Evolutionary conservation across 371 early-diverging fungal species (phyloP).

Genomic region (Coemansia sp.): DNA sequence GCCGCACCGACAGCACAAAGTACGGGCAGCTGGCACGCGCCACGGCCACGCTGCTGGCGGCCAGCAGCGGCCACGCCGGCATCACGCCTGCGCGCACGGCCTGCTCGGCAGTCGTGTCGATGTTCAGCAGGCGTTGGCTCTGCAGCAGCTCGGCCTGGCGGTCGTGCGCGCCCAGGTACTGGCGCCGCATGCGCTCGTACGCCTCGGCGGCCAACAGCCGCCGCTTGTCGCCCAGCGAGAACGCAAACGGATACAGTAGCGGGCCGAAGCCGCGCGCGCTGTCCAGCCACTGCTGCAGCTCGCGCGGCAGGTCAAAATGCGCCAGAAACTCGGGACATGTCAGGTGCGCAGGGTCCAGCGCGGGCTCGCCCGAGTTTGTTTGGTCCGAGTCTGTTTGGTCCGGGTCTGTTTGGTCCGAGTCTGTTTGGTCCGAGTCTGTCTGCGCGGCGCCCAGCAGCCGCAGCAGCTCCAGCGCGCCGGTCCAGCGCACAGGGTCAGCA

Average conservation of each 20-base stretch:
- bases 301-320: conserved; percentile 18
- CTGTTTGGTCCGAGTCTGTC: background rate
- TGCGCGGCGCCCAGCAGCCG: conserved; percentile 25
- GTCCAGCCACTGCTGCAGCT: conserved; percentile 28
- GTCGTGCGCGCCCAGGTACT: conserved; percentile 34
- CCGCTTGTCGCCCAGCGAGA: conserved; percentile 13
- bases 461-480: conserved; percentile 39
- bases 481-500: conserved; percentile 23
- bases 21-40: conserved; percentile 60
- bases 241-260: conserved; percentile 38
- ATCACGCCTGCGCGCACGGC: conserved; percentile 11
- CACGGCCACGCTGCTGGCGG: conserved; percentile 17
- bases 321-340: conserved; percentile 4
- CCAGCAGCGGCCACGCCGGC: conserved; percentile 43
- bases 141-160: conserved; percentile 39
- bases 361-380: background rate
- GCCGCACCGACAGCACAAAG: conserved; percentile 72
- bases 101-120: conserved; percentile 32
- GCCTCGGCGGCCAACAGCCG: conserved; percentile 22
- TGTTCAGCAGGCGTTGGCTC: conserved; percentile 32
- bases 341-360: conserved; percentile 7
- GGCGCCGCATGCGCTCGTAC: conserved; percentile 27
- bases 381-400: too few relatives aligned
- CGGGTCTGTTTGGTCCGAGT: background rate
- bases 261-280: conserved; percentile 22